Evolutionary conservation across 352 stramenopile species (phyloP).

Genomic region (Pythium pyrilobum): DNA sequence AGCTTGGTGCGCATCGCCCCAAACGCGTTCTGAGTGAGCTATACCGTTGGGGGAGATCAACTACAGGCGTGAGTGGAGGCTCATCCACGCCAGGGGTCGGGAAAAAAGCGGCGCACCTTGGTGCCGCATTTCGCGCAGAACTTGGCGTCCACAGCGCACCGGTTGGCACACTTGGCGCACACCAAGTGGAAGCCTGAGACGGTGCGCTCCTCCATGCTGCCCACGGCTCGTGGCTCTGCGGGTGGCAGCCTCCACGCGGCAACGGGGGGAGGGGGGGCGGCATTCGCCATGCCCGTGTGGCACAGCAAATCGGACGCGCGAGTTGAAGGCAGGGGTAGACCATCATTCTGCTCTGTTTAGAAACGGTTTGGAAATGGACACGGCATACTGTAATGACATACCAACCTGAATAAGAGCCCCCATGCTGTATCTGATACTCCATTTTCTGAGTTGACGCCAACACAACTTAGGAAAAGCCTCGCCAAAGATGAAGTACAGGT

Average conservation of each 20-base stretch:
- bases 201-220: too few species aligned
- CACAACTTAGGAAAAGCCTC: too few species aligned
- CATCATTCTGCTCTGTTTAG: conserved; percentile 20
- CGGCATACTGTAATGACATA: too few species aligned
- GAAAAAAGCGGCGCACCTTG: conserved; percentile 5
- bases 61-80: not conserved
- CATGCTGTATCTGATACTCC: too few species aligned
- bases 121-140: conserved; percentile 17
- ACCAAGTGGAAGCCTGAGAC: not conserved
- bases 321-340: conserved; percentile 1
- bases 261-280: too few species aligned
- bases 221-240: too few species aligned
- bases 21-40: conserved; percentile 1
- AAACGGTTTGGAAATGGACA: too few species aligned
- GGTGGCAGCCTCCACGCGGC: too few species aligned
- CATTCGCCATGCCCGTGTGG: too few species aligned
- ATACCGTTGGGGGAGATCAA: too few species aligned
- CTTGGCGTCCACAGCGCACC: conserved; percentile 9
- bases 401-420: too few species aligned
- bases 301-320: not conserved
- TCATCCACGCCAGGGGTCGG: not conserved
- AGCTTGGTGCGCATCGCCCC: conserved; percentile 8
- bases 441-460: not conserved
- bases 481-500: conserved; percentile 22
- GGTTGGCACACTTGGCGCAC: conserved; percentile 7